Base-by-base conservation (phyloP, 345 rosid genomes). In the Salix caprea region DNA sequence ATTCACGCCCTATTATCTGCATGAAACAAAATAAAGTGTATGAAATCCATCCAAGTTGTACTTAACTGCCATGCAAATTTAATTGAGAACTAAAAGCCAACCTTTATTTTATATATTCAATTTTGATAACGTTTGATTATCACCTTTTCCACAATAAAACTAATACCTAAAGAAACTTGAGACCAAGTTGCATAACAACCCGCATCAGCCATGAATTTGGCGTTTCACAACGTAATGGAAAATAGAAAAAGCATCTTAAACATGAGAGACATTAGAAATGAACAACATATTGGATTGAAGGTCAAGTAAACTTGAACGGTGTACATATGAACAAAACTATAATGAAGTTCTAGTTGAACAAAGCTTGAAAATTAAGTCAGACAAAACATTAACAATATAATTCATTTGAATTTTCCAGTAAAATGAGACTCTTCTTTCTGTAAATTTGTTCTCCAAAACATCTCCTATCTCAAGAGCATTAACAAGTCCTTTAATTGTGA, bases 1-100 rank as follows among this genome's bases (percentile, higher is more conserved):
- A 86, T 12, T 95, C 99, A 7, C 93, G 89, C 26, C 99, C 99
- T 78, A 95, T 44, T 65, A 95, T 80, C 99, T 95, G 89, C 79
- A 82, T 0, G 61, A 50, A 71, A 16, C 30, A 23, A 37, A 70
- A 34, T 32, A 70, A 3, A n/a, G 74, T 15, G 69, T 12, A 37
- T 39, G 4, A 68, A 66, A 71, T 76, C 74, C 39, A 70, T 64
- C 67, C 44, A 34, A 72, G 54, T 24, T 46, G n/a, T 16, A 50
- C 34, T 56, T 68, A 65, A 48, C 32, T 48, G 9, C 14, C 54
- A 65, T 34, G 18, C 42, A 70, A 39, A 54, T 12, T 52, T 26
- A 14, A 75, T 23, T 7, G 28, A 67, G 21, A 75, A 5, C 26
- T 36, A 52, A 75, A 67, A n/a, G 48, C 16, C 13, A 26, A 1